Base-by-base conservation (phyloP, 1,284 basidiomycete species). In the Cystobasidium pallidum region DNA sequence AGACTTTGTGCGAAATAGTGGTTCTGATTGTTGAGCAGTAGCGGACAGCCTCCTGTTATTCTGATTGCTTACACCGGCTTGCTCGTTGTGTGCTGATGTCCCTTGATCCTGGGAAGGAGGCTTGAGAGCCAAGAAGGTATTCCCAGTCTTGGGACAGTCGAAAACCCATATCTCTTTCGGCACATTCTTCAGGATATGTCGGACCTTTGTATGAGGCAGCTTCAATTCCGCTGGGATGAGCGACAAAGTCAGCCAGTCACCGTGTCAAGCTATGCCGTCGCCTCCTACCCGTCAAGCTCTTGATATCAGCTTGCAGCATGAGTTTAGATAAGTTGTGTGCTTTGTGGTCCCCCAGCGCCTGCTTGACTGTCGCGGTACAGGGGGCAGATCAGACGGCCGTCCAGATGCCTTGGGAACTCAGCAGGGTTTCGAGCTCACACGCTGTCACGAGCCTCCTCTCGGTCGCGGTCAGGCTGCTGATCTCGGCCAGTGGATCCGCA, bases 121-220 rank as follows among this genome's bases (percentile, higher is more conserved):
- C n/a, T 47, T 43, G 10, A 61, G 26, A 17, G 26, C 36, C 15
- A 61, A 15, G 26, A n/a, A 45, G 7, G 39, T 47, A 32, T 61
- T 19, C 1, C 58, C 58, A 61, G 24, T 19, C 24, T 17, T 61
- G 17, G 58, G 58, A 26, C 45, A 3, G 8, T 39, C 58, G n/a
- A 36, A 36, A 24, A 13, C 43, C 39, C 43, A 24, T 2, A 61
- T 43, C n/a, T 61, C 36, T 43, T 28, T 28, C 15, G 58, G 58
- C 17, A 43, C 39, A 6, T 43, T 43, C 43, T 61, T 61, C 17
- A 61, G 58, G 15, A 61, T 43, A 61, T 61, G 58, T 45, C 36
- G 58, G 6, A 61, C 58, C 45, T 61, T 61, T 10, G 58, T 43
- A 45, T 61, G 58, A 36, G 58, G 58, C 10, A 61, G 58, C 28